phyloP scores from a whole-genome alignment of 768 basidiomycete genomes.

The Phlebiopsis gigantea region DNA sequence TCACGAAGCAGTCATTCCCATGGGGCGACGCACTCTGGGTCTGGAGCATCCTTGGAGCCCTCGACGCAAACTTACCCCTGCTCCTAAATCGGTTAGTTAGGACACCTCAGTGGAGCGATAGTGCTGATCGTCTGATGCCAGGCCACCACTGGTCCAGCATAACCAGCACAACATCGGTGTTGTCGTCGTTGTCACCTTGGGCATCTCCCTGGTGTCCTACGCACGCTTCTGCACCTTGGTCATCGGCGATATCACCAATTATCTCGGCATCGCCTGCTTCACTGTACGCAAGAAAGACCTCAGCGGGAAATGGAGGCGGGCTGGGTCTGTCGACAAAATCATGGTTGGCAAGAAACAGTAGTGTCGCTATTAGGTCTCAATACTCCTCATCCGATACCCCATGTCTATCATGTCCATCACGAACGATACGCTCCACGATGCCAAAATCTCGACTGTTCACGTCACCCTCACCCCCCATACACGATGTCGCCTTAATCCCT shows the following conservation, averaged over 20 bases:
- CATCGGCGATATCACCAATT: constrained; percentile 82
- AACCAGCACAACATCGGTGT: constrained; percentile 54
- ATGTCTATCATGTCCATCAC: not conserved
- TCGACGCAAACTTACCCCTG: constrained; percentile 78
- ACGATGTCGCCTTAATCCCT: not conserved
- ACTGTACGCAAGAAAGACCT: constrained; percentile 83
- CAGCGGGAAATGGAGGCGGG: constrained; percentile 49
- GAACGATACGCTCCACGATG: not conserved
- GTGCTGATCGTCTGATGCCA: constrained; percentile 10
- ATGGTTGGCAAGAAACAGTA: constrained; percentile 9
- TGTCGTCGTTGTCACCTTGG: constrained; percentile 69
- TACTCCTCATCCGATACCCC: not conserved
- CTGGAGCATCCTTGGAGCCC: constrained; percentile 67
- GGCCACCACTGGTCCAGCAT: constrained; percentile 73
- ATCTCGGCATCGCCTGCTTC: constrained; percentile 92
- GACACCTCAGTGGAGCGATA: not conserved
- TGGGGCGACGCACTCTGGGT: constrained; percentile 85
- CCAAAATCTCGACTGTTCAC: not conserved
- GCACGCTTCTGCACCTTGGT: constrained; percentile 78
- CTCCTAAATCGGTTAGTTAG: constrained; percentile 61
- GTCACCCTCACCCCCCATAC: not conserved
- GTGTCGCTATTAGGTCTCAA: not conserved
- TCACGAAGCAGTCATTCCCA: constrained; percentile 81
- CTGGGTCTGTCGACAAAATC: constrained; percentile 13
- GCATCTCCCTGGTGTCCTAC: constrained; percentile 65